A percentile compares a stretch with the other conserved stretches of the same genome.
These are phyloP conservation scores for Ceratocystis harringtonii DNA, from an alignment of 2,329 filamentous ascomycete genomes.

Conservation along the genomic window DNA sequence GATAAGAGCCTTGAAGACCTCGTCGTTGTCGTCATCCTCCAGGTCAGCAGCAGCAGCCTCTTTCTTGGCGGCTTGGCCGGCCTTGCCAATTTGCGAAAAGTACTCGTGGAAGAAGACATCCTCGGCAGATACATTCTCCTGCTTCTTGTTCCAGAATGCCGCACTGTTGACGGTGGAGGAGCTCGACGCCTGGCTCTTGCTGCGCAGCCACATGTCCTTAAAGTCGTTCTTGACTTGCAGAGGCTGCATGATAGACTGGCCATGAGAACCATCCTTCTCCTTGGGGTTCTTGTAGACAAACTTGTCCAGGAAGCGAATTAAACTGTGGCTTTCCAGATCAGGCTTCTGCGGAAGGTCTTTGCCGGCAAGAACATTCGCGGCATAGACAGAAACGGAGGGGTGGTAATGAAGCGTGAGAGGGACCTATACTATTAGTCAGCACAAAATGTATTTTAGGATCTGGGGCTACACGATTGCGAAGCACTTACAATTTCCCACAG, in stretches of 20 bases:
- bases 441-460: not conserved
- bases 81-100: slow-evolving; percentile 62
- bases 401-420: slow-evolving; percentile 76
- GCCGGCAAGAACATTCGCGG: slow-evolving; percentile 52
- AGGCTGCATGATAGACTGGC: slow-evolving; percentile 93
- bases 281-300: slow-evolving; percentile 97
- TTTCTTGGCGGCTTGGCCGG: slow-evolving; percentile 39
- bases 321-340: slow-evolving; percentile 74
- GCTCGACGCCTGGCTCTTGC: slow-evolving; percentile 30
- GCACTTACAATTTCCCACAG: slow-evolving; percentile 70
- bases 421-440: slow-evolving; percentile 25
- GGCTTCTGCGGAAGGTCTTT: slow-evolving; percentile 70
- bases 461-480: not conserved
- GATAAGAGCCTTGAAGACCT: slow-evolving; percentile 83
- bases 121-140: slow-evolving; percentile 73
- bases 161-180: slow-evolving; percentile 58
- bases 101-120: slow-evolving; percentile 98
- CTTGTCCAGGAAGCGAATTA: slow-evolving; percentile 92
- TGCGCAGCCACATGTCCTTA: slow-evolving; percentile 42
- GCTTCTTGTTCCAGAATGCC: slow-evolving; percentile 79
- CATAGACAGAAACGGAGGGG: slow-evolving; percentile 78
- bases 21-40: slow-evolving; percentile 39
- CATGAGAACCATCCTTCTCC: slow-evolving; percentile 49
- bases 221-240: slow-evolving; percentile 40
- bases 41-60: slow-evolving; percentile 31